Base-by-base conservation (phyloP, 306 rosid species). In the Potentilla sterilis region DNA sequence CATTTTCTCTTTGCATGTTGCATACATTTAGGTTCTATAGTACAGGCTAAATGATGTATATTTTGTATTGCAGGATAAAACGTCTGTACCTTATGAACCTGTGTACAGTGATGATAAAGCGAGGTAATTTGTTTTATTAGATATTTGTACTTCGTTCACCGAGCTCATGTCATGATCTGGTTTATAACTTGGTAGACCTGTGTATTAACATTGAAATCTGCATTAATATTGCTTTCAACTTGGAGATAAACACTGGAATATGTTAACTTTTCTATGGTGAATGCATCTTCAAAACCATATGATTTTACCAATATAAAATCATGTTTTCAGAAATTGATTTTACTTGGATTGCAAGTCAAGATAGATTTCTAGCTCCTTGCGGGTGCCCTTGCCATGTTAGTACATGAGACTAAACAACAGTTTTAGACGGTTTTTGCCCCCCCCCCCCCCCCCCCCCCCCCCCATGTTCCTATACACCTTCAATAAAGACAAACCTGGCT, bases 81-180 rank as follows among this genome's bases (percentile, higher is more conserved):
- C 86, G 15, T 67, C 84, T 65, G 46, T 62, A 51, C 75, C 86
- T 11, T 84, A 74, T 16, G 84, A 84, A 76, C 83, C 90, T 48
- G 85, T 84, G 18, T 84, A 84, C 74, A 86, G 90, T 71, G 90
- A 86, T 77, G 86, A 58, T 8, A 69, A 79, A 6, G 90, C 90
- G 51, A 84, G 88, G 90, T 86, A 84, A 37, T 75, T n/a, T 32
- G 44, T 67, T 46, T 12, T 7, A 32, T 72, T 6, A 46, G 40
- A 16, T 77, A 21, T 28, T 15, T 7, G 2, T 18, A 57, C 52
- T 42, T 58, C 2, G 0, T 42, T 58, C 3, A 4, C 35, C 67
- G 16, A 16, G 15, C 46, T 22, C 67, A 22, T 57, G 41, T 41
- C 54, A 9, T 41, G 55, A 41, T 73, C 28, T 46, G 35, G 58